phyloP scores from a whole-genome alignment of 257 asterid genomes.

The Penstemon newberryi region DNA sequence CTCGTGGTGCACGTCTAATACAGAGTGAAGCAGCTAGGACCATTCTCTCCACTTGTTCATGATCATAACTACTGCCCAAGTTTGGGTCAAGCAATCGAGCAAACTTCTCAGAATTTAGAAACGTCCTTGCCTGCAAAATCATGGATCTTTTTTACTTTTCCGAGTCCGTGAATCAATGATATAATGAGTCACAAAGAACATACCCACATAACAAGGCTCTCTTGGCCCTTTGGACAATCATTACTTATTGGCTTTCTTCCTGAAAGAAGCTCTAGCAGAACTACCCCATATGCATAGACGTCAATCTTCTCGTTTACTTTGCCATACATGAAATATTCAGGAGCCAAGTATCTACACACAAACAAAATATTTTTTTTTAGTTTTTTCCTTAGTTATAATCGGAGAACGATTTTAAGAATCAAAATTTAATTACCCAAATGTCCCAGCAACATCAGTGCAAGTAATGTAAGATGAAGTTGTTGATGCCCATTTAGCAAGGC shows the following conservation, averaged over 20 bases:
- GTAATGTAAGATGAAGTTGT: constrained; percentile 70
- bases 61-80: constrained; percentile 55
- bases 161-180: too few species aligned
- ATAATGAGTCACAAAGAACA: constrained; percentile 31
- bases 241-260: constrained; percentile 92
- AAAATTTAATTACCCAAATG: constrained; percentile 72
- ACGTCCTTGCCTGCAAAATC: constrained; percentile 76
- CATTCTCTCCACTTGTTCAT: constrained; percentile 76
- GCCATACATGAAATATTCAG: constrained; percentile 97
- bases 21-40: constrained; percentile 87
- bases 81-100: constrained; percentile 62
- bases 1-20: constrained; percentile 79
- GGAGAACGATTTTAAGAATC: constrained; percentile 18
- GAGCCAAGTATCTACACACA: constrained; percentile 81
- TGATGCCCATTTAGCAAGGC: constrained; percentile 96
- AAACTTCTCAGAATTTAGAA: constrained; percentile 59
- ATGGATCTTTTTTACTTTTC: not conserved
- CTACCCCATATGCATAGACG: constrained; percentile 94
- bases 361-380: constrained; percentile 1
- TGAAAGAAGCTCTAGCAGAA: constrained; percentile 89
- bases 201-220: constrained; percentile 99
- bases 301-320: constrained; percentile 91
- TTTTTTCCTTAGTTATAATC: not conserved
- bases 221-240: constrained; percentile 86
- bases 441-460: constrained; percentile 87